phyloP scores from a whole-genome alignment of 495 filamentous ascomycete species.

The Hypoxylon trugodes region DNA sequence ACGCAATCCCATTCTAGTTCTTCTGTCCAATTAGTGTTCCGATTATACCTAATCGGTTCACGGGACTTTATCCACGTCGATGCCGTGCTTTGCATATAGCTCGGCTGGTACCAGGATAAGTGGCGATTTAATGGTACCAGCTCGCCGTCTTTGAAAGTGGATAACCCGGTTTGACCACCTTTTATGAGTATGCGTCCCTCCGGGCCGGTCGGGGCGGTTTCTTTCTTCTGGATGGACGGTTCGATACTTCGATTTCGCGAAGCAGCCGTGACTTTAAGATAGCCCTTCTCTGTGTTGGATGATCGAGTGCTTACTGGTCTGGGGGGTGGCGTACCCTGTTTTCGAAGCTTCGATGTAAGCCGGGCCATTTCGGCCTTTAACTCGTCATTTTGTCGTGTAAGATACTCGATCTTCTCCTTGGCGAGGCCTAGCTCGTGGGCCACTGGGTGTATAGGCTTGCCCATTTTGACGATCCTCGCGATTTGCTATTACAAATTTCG shows the following conservation, averaged over 20 bases:
- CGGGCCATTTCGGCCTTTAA: neutral
- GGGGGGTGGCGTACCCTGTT: neutral
- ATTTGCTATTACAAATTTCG: neutral
- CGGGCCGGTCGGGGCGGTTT: too few species aligned
- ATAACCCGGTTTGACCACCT: too few species aligned
- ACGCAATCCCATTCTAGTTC: too few species aligned
- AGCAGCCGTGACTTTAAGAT: neutral
- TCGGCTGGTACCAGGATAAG: too few species aligned
- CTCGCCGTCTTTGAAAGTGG: too few species aligned
- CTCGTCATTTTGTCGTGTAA: neutral
- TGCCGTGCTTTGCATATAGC: too few species aligned
- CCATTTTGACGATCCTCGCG: neutral
- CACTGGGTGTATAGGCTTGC: neutral
- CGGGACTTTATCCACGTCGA: too few species aligned
- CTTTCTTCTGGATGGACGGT: neutral
- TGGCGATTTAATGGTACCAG: too few species aligned
- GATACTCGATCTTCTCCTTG: neutral
- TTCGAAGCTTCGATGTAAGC: neutral
- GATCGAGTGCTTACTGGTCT: neutral
- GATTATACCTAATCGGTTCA: too few species aligned
- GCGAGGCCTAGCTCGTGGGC: neutral
- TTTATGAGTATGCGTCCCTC: too few species aligned
- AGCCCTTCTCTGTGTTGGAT: neutral
- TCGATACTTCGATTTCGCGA: neutral
- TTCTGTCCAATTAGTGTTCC: too few species aligned